These are phyloP conservation scores for Ziziphus jujuba DNA, from an alignment of 306 rosid species.

Conservation along the genomic window DNA sequence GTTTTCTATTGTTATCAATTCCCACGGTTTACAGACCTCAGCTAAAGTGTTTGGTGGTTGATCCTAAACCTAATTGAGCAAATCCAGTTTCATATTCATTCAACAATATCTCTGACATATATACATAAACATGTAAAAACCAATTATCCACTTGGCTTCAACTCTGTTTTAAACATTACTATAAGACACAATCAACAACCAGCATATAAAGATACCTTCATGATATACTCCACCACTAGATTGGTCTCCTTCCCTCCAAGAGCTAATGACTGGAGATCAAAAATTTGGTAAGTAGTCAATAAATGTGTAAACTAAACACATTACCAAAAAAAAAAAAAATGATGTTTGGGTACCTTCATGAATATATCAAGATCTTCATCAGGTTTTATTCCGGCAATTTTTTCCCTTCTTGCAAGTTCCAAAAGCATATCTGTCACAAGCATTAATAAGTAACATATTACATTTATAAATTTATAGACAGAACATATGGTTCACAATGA, in stretches of 20 bases:
- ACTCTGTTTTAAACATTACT: not conserved
- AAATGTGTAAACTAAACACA: conserved; percentile 7
- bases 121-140: not conserved
- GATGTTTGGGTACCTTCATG: conserved; percentile 65
- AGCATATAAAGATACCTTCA: conserved; percentile 75
- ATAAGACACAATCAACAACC: conserved; percentile 5
- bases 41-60: not conserved
- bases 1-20: not conserved
- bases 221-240: conserved; percentile 85
- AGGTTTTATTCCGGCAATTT: conserved; percentile 87
- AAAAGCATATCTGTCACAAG: conserved; percentile 71
- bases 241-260: conserved; percentile 86
- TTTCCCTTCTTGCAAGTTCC: conserved; percentile 98
- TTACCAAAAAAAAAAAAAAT: conserved; percentile 4
- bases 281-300: not conserved
- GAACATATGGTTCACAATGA: not conserved
- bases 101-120: too few species aligned
- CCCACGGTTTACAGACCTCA: not conserved
- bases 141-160: not conserved
- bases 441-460: conserved; percentile 28
- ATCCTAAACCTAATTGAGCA: not conserved
- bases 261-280: conserved; percentile 73
- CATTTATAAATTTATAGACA: conserved; percentile 10
- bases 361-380: conserved; percentile 96
- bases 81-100: not conserved